Evolutionary conservation across 2,329 filamentous ascomycete genomes (phyloP).

Genomic region (Talaromyces amestolkiae): DNA sequence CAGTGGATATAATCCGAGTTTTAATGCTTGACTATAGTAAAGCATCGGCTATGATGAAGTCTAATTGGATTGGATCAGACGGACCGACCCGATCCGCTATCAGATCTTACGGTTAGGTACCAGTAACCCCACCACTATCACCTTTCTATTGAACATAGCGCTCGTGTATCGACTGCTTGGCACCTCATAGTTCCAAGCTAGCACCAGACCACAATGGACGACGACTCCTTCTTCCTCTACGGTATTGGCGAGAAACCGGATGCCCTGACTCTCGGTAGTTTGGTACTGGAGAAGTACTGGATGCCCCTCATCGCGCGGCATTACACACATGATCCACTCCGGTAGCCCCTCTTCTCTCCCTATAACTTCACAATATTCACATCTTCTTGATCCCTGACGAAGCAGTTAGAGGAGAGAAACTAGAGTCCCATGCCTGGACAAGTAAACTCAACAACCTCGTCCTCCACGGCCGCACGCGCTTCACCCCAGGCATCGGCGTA

Average conservation of each 20-base stretch:
- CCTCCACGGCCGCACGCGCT: slow-evolving; percentile 23
- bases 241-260: slow-evolving; percentile 29
- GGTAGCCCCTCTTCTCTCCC: slow-evolving; percentile 14
- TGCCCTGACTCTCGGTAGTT: slow-evolving; percentile 26
- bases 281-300: slow-evolving; percentile 30
- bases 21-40: too few species aligned
- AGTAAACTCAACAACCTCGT: slow-evolving; percentile 23
- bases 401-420: slow-evolving; percentile 20
- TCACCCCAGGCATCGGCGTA: slow-evolving; percentile 22
- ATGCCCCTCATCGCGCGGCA: slow-evolving; percentile 28
- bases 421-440: slow-evolving; percentile 23
- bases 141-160: neutral
- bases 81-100: slow-evolving; percentile 9
- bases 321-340: slow-evolving; percentile 26
- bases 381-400: neutral
- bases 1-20: neutral
- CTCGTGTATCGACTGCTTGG: neutral
- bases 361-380: neutral
- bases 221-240: slow-evolving; percentile 29
- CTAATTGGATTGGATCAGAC: slow-evolving; percentile 1
- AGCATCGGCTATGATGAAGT: neutral
- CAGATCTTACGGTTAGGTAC: neutral
- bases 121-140: neutral
- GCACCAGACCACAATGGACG: slow-evolving; percentile 20
- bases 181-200: neutral